Conservation (phyloP, 163 green algal genomes). For the Scenedesmus sp. region DNA sequence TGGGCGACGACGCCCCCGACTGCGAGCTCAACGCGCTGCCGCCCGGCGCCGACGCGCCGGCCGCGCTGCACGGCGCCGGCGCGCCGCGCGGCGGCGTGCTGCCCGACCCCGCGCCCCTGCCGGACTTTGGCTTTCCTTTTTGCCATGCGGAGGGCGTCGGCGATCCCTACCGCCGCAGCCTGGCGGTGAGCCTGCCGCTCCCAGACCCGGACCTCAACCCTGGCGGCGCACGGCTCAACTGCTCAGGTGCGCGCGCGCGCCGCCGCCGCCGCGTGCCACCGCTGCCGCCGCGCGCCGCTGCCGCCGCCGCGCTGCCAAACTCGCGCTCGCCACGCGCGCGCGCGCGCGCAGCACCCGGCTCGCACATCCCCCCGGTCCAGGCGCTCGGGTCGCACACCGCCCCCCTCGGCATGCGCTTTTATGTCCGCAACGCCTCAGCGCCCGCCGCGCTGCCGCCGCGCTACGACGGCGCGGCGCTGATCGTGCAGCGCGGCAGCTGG, state of each 20-base stretch:
- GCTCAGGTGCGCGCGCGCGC: conserved; percentile 17
- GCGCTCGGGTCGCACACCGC: conserved; percentile 65
- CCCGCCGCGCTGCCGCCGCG: conserved; percentile 47
- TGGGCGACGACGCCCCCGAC: conserved; percentile 46
- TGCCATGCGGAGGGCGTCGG: conserved; percentile 47
- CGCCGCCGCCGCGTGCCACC: too few species aligned
- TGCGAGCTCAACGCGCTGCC: conserved; percentile 50
- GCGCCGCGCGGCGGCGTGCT: too few species aligned
- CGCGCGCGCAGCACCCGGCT: neutral
- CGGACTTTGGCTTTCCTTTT: conserved; percentile 51
- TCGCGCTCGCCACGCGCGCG: neutral
- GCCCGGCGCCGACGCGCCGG: too few species aligned
- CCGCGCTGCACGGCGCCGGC: too few species aligned
- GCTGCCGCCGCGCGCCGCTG: too few species aligned
- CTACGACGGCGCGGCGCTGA: conserved; percentile 57
- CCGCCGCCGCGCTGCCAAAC: neutral
- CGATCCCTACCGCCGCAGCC: conserved; percentile 24
- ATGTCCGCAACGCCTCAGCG: conserved; percentile 25
- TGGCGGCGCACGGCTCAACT: conserved; percentile 26
- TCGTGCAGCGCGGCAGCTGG: conserved; percentile 66
- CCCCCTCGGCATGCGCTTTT: conserved; percentile 64
- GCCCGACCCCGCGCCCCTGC: too few species aligned
- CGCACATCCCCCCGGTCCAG: conserved; percentile 48
- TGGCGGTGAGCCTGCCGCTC: conserved; percentile 15
- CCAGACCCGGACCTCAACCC: conserved; percentile 36